Evolutionary conservation across 768 basidiomycete genomes (phyloP).

Genomic region (Serendipita sp.): DNA sequence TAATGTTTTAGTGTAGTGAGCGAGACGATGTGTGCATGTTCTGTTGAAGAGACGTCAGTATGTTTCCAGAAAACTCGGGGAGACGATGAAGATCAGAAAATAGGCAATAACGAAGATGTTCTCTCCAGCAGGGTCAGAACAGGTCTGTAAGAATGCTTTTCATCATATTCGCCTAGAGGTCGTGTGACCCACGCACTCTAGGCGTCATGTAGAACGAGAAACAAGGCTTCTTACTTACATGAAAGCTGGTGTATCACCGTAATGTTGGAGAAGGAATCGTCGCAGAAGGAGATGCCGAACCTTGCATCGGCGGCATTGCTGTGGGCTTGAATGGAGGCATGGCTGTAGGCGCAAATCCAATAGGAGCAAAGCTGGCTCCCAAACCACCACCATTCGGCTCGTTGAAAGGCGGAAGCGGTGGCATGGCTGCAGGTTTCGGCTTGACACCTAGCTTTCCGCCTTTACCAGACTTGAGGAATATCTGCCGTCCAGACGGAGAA

Average conservation of each 20-base stretch:
- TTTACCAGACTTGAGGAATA: slow-evolving; percentile 20
- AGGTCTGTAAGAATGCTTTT: slow-evolving; percentile 39
- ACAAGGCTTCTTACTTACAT: slow-evolving; percentile 14
- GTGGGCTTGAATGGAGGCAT: slow-evolving; percentile 12
- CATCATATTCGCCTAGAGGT: neutral
- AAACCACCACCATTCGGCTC: slow-evolving; percentile 12
- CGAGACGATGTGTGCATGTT: too few species aligned
- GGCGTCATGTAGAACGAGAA: neutral
- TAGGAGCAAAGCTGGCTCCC: neutral
- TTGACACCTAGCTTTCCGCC: neutral
- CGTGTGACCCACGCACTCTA: neutral
- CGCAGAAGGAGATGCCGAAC: slow-evolving; percentile 2
- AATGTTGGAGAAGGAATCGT: slow-evolving; percentile 3
- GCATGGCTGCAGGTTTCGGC: slow-evolving; percentile 18
- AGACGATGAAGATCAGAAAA: neutral
- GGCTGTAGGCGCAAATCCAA: slow-evolving; percentile 16
- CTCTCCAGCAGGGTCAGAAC: slow-evolving; percentile 36
- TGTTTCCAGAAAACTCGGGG: neutral
- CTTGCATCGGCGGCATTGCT: slow-evolving; percentile 6
- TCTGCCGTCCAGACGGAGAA: too few species aligned
- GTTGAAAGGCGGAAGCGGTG: slow-evolving; percentile 43
- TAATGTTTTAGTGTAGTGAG: too few species aligned
- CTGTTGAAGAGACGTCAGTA: too few species aligned
- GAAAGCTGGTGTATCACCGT: neutral
- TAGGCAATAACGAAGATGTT: slow-evolving; percentile 2